These are phyloP conservation scores for Ephemerocybe angulata DNA, from an alignment of 768 basidiomycete genomes.

Conservation along the genomic window DNA sequence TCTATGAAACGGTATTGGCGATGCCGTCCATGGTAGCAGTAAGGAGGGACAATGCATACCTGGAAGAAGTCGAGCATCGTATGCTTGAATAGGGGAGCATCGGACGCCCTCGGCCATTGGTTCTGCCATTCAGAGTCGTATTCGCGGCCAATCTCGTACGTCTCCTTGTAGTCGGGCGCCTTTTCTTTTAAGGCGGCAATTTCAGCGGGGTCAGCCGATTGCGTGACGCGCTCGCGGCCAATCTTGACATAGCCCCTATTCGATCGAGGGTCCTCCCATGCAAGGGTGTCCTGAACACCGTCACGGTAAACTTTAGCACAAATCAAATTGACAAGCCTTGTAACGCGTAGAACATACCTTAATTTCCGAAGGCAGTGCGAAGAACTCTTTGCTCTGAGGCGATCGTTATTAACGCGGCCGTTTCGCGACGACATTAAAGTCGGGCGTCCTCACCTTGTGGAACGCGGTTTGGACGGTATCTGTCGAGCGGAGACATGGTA, in stretches of 20 bases:
- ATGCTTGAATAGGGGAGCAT: slow-evolving; percentile 63
- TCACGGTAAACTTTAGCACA: too few relatives aligned
- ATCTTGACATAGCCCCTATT: slow-evolving; percentile 82
- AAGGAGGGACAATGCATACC: slow-evolving; percentile 28
- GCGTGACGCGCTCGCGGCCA: slow-evolving; percentile 81
- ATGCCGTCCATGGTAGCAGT: neutral
- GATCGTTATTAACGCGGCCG: slow-evolving; percentile 3
- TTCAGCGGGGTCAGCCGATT: slow-evolving; percentile 64
- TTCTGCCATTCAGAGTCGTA: slow-evolving; percentile 78
- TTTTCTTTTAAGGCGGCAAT: slow-evolving; percentile 70
- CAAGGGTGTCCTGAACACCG: slow-evolving; percentile 60
- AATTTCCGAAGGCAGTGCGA: slow-evolving; percentile 53
- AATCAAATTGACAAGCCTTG: neutral
- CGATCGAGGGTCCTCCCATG: slow-evolving; percentile 82
- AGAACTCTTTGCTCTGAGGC: slow-evolving; percentile 74
- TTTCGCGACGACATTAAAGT: neutral
- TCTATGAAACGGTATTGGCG: slow-evolving; percentile 34
- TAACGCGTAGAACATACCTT: slow-evolving; percentile 42
- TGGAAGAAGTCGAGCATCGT: slow-evolving; percentile 77
- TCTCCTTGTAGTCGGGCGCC: slow-evolving; percentile 80
- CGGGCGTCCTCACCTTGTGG: slow-evolving; percentile 44
- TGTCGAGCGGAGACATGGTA: slow-evolving; percentile 15
- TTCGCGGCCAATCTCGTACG: slow-evolving; percentile 87
- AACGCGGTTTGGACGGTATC: slow-evolving; percentile 59
- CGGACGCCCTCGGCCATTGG: slow-evolving; percentile 66